These are phyloP conservation scores for Metschnikowia cerradonensis DNA, from an alignment of 805 yeast genomes.

Conservation along the genomic window DNA sequence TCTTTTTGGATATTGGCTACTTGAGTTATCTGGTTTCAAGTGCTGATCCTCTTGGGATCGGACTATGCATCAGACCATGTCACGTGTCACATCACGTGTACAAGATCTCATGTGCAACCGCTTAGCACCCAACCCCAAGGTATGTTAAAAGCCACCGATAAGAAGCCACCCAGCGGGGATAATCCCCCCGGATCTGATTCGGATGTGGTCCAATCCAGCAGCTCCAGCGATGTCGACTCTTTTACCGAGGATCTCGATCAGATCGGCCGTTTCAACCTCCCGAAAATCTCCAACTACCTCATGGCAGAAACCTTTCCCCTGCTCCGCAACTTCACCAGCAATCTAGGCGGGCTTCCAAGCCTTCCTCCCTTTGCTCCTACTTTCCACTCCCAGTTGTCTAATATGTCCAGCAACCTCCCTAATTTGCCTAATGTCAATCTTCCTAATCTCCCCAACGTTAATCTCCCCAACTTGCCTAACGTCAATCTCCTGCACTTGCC, in stretches of 20 bases:
- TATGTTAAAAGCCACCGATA: slow-evolving; percentile 1
- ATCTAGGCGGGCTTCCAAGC: slow-evolving; percentile 20
- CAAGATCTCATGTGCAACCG: not conserved
- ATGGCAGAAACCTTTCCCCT: slow-evolving; percentile 18
- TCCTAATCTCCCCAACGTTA: slow-evolving; percentile 13
- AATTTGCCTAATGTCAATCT: slow-evolving; percentile 18
- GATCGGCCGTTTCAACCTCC: slow-evolving; percentile 44
- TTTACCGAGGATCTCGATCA: slow-evolving; percentile 47
- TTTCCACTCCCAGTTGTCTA: slow-evolving; percentile 20
- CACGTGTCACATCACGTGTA: slow-evolving; percentile 1
- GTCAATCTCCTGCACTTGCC: not conserved
- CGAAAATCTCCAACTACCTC: slow-evolving; percentile 9
- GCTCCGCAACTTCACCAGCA: slow-evolving; percentile 23
- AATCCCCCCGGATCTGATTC: not conserved
- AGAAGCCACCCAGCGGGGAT: not conserved
- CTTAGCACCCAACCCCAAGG: not conserved
- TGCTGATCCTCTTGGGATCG: too few relatives aligned
- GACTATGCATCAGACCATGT: not conserved
- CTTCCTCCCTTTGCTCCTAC: slow-evolving; percentile 16
- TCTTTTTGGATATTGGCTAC: too few relatives aligned
- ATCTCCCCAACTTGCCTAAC: not conserved
- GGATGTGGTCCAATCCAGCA: slow-evolving; percentile 6
- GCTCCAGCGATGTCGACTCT: slow-evolving; percentile 23
- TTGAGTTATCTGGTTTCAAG: too few relatives aligned
- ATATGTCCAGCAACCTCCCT: slow-evolving; percentile 20